Percentiles rank a stretch among this genome's conserved stretches.
Conservation (phyloP, 1,284 basidiomycete species). For the Apiotrichum sp. region DNA sequence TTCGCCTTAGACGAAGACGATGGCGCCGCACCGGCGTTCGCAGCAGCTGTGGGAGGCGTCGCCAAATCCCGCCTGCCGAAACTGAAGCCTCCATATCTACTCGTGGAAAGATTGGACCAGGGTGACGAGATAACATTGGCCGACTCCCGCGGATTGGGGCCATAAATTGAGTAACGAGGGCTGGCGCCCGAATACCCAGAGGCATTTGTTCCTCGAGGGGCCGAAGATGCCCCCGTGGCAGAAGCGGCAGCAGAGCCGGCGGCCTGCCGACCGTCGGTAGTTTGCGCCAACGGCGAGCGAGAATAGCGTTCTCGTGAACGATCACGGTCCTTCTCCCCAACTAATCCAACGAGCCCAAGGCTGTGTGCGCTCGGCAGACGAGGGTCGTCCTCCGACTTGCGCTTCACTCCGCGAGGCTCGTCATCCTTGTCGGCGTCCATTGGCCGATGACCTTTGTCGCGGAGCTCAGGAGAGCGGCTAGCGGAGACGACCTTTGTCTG, state of each 20-base stretch:
- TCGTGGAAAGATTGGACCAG: conserved; percentile 23
- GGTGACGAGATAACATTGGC: conserved; percentile 22
- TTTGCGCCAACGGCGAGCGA: conserved; percentile 26
- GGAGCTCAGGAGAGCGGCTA: conserved; percentile 21
- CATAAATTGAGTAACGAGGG: conserved; percentile 38
- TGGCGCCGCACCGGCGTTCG: conserved; percentile 6
- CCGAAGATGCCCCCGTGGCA: not conserved
- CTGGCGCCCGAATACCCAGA: conserved; percentile 7
- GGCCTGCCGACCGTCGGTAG: conserved; percentile 7
- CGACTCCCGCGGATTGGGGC: conserved; percentile 33
- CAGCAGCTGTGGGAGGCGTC: conserved; percentile 1
- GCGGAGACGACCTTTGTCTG: conserved; percentile 20
- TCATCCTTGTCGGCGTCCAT: conserved; percentile 29
- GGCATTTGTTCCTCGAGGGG: conserved; percentile 1
- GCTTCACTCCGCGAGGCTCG: conserved; percentile 36
- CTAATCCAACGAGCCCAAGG: conserved; percentile 22
- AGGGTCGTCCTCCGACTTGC: conserved; percentile 36
- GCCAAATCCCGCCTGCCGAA: conserved; percentile 29
- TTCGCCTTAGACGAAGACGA: conserved; percentile 4
- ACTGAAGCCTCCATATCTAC: conserved; percentile 26
- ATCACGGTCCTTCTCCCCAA: conserved; percentile 26
- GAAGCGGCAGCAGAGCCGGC: conserved; percentile 5
- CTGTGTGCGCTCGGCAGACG: conserved; percentile 24
- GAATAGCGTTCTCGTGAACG: conserved; percentile 30
- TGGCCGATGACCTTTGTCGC: too few species aligned